phyloP scores from a whole-genome alignment of 2,329 filamentous ascomycete genomes.

The Coniochaeta ligniaria region DNA sequence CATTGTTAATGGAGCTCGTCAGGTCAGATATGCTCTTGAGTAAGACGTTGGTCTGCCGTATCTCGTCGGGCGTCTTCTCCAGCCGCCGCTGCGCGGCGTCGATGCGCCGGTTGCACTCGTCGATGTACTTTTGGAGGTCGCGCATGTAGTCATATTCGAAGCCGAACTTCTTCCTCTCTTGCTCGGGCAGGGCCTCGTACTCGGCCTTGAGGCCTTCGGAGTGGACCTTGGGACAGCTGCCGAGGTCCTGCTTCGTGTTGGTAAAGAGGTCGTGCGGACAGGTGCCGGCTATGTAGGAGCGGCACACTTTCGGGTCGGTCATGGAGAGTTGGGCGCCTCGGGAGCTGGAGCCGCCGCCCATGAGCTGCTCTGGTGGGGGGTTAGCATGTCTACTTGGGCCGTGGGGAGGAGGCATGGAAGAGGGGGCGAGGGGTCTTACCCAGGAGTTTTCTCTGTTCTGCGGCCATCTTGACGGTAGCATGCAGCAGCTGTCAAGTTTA shows the following conservation, averaged over 20 bases:
- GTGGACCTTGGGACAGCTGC: slow-evolving; percentile 81
- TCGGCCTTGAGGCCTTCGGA: slow-evolving; percentile 82
- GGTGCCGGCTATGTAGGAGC: slow-evolving; percentile 85
- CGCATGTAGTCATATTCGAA: slow-evolving; percentile 97
- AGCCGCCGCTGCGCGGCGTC: slow-evolving; percentile 81
- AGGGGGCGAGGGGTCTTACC: slow-evolving; percentile 33
- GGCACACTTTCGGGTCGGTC: slow-evolving; percentile 88
- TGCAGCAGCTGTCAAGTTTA: neutral
- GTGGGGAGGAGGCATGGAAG: neutral
- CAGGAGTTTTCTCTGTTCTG: slow-evolving; percentile 96
- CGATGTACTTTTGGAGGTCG: slow-evolving; percentile 93
- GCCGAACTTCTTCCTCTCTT: slow-evolving; percentile 70
- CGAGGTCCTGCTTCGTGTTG: slow-evolving; percentile 97
- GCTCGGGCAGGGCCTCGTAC: slow-evolving; percentile 66
- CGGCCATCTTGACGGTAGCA: slow-evolving; percentile 59
- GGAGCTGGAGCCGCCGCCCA: slow-evolving; percentile 67
- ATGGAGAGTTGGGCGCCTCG: slow-evolving; percentile 78
- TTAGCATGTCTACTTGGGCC: neutral
- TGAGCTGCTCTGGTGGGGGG: slow-evolving; percentile 67
- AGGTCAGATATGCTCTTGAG: slow-evolving; percentile 83
- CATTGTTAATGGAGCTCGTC: slow-evolving; percentile 68
- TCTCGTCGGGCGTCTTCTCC: slow-evolving; percentile 97
- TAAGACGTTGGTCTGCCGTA: slow-evolving; percentile 85
- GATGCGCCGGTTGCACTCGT: slow-evolving; percentile 92
- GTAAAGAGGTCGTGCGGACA: slow-evolving; percentile 99